Evolutionary conservation across 2,329 filamentous ascomycete species (phyloP), one percentile per base, ranked within the genome.

Genomic region (Tetracladium maxilliforme): DNA sequence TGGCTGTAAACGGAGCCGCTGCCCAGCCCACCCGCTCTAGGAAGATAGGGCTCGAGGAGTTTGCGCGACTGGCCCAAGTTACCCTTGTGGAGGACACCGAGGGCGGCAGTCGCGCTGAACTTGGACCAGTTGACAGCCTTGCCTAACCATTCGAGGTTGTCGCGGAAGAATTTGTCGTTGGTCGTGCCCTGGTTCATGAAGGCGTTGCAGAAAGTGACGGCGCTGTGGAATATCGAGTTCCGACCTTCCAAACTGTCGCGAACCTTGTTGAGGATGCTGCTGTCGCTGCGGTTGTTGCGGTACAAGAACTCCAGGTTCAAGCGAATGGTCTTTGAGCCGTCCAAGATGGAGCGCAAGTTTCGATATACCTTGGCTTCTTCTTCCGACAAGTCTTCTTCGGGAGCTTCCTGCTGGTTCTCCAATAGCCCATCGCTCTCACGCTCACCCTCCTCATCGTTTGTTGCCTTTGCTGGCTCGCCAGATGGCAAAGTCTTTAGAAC

Each of bases 61-160:
- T 93, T 93, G 44, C 84, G 74, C 2, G 86, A 90, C 44, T 98
- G 87, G 14, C 78, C 80, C 30, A 98, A 63, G 50, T 98, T 98
- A 28, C 90, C 90, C 22, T 84, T 78, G 51, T 98, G 90, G 34
- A 98, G 94, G 25, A 95, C 90, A 49, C 90, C 90, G 6, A 98
- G 62, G 6, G 90, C 90, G 29, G 90, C 90, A 5, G 90, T 98
- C 10, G 90, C 90, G 1, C 90, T 94, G 49, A 98, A 98, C 49
- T 98, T 98, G 32, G 86, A 94, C 90, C 90, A 98, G 58, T 98
- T 98, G 23, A 95, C 84, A 14, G 90, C 90, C 60, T 95, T 98
- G 32, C 87, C 86, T 4, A 98, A 58, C 90, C 90, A 98, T 37
- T 98, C 90, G 14, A 98, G 56, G 47, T 98, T 98, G 44, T 95